phyloP scores from a whole-genome alignment of 306 rosid species.

The Quercus robur region DNA sequence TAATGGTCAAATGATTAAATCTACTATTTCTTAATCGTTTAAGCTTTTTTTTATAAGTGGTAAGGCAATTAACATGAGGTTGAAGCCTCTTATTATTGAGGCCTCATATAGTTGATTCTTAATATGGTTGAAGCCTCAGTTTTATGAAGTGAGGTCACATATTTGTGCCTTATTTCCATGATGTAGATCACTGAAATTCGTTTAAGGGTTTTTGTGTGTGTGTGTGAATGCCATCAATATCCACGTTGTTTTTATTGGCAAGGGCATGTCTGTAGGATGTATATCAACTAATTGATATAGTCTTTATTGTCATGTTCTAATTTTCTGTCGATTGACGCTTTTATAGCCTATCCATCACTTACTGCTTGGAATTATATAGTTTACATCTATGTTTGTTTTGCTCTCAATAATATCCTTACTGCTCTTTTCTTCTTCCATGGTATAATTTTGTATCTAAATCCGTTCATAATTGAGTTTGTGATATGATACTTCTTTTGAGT shows the following conservation, averaged over 20 bases:
- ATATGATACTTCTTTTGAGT: neutral
- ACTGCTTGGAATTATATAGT: neutral
- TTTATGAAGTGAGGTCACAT: neutral
- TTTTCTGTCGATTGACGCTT: neutral
- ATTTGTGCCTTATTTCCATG: neutral
- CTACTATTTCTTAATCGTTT: too few relatives aligned
- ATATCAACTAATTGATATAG: too few relatives aligned
- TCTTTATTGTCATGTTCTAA: neutral
- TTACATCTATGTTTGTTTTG: neutral
- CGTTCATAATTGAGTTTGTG: slow-evolving; percentile 4
- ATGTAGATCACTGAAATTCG: neutral
- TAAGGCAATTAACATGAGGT: too few relatives aligned
- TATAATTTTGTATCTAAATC: neutral
- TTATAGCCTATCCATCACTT: neutral
- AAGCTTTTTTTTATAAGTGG: too few relatives aligned
- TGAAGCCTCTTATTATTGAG: too few relatives aligned
- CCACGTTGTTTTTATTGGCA: too few relatives aligned
- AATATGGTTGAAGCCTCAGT: neutral
- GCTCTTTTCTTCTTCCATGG: too few relatives aligned
- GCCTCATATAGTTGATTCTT: too few relatives aligned
- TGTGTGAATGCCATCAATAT: too few relatives aligned
- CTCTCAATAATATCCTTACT: neutral
- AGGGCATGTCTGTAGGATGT: too few relatives aligned
- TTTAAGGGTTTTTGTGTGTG: neutral
- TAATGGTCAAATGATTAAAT: too few relatives aligned